Base-by-base conservation (phyloP, 2,329 filamentous ascomycete species). In the Monilinia vaccinii-corymbosi region DNA sequence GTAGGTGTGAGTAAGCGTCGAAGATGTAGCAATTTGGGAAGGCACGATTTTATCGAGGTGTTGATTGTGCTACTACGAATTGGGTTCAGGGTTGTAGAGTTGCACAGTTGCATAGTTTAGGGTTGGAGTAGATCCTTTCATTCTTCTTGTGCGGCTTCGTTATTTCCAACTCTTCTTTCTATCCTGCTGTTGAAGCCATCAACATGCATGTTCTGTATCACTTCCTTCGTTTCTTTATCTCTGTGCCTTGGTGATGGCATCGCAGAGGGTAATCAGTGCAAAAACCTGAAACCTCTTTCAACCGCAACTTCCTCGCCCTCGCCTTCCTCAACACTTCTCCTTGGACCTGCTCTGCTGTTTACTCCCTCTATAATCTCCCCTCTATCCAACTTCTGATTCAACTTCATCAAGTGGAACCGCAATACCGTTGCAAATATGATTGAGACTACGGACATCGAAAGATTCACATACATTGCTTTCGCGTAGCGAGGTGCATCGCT, bases 321-420 rank as follows among this genome's bases (percentile, higher is more conserved):
- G 1, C 47, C 56, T 32, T 59, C 56, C 13, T 59, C 47, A 11
- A 23, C 21, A n/a, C 18, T 13, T n/a, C 48, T 36, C 23, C 47
- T n/a, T 21, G 47, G 14, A 10, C 10, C 13, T 14, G 18, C 32
- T 57, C 44, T 34, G 16, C 40, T 38, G 31, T 59, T 59, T 13
- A 59, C 77, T 0, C 77, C 77, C 49, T 79, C 75, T 2, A 80
- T 74, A 61, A 61, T 64, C 11, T 78, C 80, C 0, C 86, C 87
- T 16, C 77, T 75, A 50, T 89, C 87, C 2, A 91, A 75, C 72
- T 84, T 88, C 75, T 79, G 84, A 68, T 91, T 92, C 67, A 90
- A 70, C 47, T 81, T 75, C 16, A 80, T 78, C 31, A 92, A 76
- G 44, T 89, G 81, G 40, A 84, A 75, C 11, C 86, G 76, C 66